Percentiles rank a stretch among this genome's conserved stretches.
phyloP scores from a whole-genome alignment of 129 eudicot genomes.

The Escallonia rubra region DNA sequence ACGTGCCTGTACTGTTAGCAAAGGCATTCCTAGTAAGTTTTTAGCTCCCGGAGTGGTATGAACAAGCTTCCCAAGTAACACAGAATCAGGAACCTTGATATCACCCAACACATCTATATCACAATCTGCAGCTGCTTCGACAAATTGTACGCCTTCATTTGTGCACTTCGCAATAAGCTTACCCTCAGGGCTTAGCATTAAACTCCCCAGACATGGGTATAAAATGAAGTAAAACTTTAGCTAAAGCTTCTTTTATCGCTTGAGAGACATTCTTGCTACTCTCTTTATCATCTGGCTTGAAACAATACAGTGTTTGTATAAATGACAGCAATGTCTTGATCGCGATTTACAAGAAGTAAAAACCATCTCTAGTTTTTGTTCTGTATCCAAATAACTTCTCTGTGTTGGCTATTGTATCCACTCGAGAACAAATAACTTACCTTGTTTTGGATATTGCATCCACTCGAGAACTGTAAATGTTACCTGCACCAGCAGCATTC shows the following conservation, averaged over 20 bases:
- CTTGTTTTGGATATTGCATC: not conserved
- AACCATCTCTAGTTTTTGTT: not conserved
- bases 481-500: too few species aligned
- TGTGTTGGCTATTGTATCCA: too few species aligned
- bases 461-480: not conserved
- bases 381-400: too few species aligned
- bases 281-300: constrained; percentile 1
- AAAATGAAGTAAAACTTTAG: not conserved
- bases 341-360: not conserved
- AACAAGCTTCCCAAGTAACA: not conserved
- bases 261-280: not conserved
- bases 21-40: not conserved
- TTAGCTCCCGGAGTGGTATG: not conserved
- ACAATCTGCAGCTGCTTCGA: constrained; percentile 1
- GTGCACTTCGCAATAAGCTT: constrained; percentile 8
- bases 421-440: too few species aligned
- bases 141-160: constrained; percentile 6
- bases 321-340: not conserved
- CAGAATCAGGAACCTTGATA: not conserved
- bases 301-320: not conserved
- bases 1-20: not conserved
- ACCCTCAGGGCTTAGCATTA: not conserved
- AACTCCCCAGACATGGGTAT: constrained; percentile 3
- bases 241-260: not conserved
- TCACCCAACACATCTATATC: constrained; percentile 1